Conservation (phyloP, 768 basidiomycete species). For the Boletus tylopilopsis region DNA sequence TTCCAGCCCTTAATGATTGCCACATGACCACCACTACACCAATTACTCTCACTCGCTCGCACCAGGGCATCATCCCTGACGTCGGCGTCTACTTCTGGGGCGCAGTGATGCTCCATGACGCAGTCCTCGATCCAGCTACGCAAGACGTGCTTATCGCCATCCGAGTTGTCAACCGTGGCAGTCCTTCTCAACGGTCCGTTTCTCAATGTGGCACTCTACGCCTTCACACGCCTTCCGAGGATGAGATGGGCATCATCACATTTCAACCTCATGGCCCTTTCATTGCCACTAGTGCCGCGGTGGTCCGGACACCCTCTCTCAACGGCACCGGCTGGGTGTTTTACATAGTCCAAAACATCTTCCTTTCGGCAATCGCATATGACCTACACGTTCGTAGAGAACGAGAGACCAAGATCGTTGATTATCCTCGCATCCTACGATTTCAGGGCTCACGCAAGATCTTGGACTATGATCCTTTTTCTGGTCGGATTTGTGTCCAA, state of each 20-base stretch:
- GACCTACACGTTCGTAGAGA: too few relatives aligned
- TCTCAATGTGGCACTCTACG: too few relatives aligned
- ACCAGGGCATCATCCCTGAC: slow-evolving; percentile 5
- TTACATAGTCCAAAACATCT: neutral
- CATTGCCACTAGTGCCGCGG: too few relatives aligned
- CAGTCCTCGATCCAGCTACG: slow-evolving; percentile 3
- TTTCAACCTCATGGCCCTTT: too few relatives aligned
- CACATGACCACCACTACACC: neutral
- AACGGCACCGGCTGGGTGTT: neutral
- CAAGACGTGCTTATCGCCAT: slow-evolving; percentile 11
- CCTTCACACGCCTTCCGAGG: neutral
- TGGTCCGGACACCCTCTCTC: neutral
- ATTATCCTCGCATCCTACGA: neutral
- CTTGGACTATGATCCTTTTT: neutral
- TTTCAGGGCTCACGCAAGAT: neutral
- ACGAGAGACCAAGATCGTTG: neutral
- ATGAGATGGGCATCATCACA: neutral
- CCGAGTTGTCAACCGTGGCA: too few relatives aligned
- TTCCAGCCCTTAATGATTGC: neutral
- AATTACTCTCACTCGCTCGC: slow-evolving; percentile 11
- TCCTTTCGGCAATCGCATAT: neutral
- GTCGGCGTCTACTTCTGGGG: neutral
- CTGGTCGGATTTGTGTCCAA: neutral
- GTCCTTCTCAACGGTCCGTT: too few relatives aligned
- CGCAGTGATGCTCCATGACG: slow-evolving; percentile 10